phyloP scores from a whole-genome alignment of 331 rosid genomes.

The Prunus yedoensis region DNA sequence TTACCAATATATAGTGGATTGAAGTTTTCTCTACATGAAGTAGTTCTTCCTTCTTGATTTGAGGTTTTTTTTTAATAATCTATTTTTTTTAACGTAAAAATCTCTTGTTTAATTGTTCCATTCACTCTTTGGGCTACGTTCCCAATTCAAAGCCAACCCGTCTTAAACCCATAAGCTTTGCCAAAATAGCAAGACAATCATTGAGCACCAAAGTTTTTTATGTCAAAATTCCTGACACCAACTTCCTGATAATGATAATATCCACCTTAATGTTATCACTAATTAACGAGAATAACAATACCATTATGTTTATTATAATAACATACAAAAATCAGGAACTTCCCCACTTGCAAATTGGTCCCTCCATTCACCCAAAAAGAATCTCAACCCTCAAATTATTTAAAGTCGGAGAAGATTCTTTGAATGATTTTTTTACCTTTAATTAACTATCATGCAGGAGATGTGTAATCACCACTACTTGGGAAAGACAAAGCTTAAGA shows the following conservation, averaged over 20 bases:
- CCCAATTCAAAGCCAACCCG: background rate
- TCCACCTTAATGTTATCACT: background rate
- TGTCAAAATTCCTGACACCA: background rate
- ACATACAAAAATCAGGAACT: background rate
- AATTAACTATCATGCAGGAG: slow-evolving; percentile 20
- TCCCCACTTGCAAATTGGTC: slow-evolving; percentile 25
- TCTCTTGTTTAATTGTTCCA: background rate
- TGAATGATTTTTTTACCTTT: slow-evolving; percentile 16
- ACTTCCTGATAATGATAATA: background rate
- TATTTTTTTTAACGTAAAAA: background rate
- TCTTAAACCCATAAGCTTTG: background rate
- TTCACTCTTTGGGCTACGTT: background rate
- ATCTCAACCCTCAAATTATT: slow-evolving; percentile 2
- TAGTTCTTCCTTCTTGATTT: background rate
- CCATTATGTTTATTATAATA: background rate
- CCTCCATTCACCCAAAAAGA: slow-evolving; percentile 24
- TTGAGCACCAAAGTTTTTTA: background rate
- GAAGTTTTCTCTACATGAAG: background rate
- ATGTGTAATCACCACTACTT: slow-evolving; percentile 32
- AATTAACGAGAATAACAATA: background rate
- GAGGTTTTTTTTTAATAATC: background rate
- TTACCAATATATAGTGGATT: background rate
- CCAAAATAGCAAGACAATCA: slow-evolving; percentile 2
- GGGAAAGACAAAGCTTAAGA: slow-evolving; percentile 13
- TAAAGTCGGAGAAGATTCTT: slow-evolving; percentile 12